A percentile compares a stretch with the other conserved stretches of the same genome.
phyloP scores from a whole-genome alignment of 768 basidiomycete species.

The Pluteus cervinus region DNA sequence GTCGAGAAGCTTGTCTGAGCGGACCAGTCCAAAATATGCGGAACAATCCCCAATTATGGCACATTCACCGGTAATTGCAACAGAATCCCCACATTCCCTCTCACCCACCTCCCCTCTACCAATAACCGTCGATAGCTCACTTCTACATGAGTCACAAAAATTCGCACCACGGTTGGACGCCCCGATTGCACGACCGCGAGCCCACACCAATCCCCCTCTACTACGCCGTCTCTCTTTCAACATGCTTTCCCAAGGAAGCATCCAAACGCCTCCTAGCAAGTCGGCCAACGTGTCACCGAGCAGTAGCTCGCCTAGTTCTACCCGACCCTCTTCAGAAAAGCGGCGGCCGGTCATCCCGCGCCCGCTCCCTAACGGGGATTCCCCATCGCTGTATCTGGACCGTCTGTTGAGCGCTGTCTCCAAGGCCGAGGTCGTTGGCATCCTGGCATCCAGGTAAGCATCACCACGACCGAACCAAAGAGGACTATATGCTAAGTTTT shows the following conservation, averaged over 20 bases:
- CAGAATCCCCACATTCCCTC: background rate
- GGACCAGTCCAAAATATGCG: background rate
- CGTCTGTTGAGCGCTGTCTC: constrained; percentile 60
- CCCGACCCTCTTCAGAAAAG: constrained; percentile 35
- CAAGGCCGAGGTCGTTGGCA: constrained; percentile 73
- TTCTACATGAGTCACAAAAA: too few species aligned
- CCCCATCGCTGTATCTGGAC: too few species aligned
- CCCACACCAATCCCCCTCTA: constrained; percentile 62
- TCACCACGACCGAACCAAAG: background rate
- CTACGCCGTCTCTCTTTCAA: constrained; percentile 66
- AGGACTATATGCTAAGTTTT: constrained; percentile 5
- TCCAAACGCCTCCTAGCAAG: constrained; percentile 25
- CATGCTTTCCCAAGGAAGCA: constrained; percentile 46
- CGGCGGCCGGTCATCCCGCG: constrained; percentile 41
- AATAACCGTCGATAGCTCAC: too few species aligned
- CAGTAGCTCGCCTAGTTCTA: constrained; percentile 13
- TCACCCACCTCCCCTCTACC: background rate
- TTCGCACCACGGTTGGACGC: too few species aligned
- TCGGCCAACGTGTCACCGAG: too few species aligned
- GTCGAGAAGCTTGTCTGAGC: constrained; percentile 7
- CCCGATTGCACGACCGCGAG: constrained; percentile 29
- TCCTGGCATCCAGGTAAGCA: constrained; percentile 75
- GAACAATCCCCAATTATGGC: constrained; percentile 3
- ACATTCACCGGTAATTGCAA: background rate
- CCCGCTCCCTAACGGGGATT: too few species aligned